These are phyloP conservation scores for Sphagnum magellanicum DNA, from an alignment of 228 moss, liverwort and hornwort genomes.

Conservation along the genomic window DNA sequence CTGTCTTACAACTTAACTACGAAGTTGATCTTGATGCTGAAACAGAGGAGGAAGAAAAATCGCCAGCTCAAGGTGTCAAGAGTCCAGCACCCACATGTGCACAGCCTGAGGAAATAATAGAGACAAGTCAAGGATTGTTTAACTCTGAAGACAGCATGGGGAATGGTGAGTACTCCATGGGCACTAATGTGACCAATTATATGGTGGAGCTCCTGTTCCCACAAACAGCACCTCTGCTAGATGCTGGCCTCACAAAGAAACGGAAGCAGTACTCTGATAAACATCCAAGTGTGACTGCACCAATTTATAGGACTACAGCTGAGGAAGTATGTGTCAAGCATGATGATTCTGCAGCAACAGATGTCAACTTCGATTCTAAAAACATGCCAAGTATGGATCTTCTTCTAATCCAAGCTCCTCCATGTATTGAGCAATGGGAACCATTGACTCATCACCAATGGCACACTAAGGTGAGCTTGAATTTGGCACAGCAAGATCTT, in stretches of 20 bases:
- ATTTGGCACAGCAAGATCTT: no score
- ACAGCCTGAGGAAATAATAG: background rate
- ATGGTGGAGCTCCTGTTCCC: slow-evolving; percentile 20
- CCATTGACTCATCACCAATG: no score
- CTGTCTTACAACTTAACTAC: background rate
- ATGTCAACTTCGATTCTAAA: no score
- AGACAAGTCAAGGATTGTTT: background rate
- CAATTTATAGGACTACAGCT: background rate
- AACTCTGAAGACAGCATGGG: slow-evolving; percentile 1
- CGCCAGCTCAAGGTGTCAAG: background rate
- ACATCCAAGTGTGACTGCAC: background rate
- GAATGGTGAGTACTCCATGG: slow-evolving; percentile 9
- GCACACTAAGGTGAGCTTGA: no score
- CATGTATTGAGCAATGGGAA: no score
- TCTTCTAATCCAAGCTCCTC: background rate
- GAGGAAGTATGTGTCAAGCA: background rate
- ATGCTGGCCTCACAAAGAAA: background rate
- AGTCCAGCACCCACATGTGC: background rate
- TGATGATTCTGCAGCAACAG: background rate
- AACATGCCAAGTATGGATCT: background rate
- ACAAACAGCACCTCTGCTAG: slow-evolving; percentile 11
- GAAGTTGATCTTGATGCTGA: slow-evolving; percentile 6
- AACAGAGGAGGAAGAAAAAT: slow-evolving; percentile 3
- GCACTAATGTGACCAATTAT: slow-evolving; percentile 17
- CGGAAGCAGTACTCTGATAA: background rate